phyloP scores from a whole-genome alignment of 371 early-diverging fungal species.

The Mucor circinelloides region DNA sequence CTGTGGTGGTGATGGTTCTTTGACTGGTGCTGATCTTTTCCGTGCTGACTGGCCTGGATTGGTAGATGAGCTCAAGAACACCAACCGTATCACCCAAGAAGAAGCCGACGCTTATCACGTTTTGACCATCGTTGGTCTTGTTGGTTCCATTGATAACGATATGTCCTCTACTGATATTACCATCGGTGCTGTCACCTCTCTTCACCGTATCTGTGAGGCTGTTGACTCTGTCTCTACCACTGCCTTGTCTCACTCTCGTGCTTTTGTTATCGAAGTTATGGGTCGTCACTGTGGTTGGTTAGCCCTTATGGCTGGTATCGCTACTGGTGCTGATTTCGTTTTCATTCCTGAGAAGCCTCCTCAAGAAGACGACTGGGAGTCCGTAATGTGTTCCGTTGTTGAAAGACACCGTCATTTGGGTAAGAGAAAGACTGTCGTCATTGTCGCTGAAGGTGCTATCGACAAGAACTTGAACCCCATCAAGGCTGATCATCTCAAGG shows the following conservation, averaged over 20 bases:
- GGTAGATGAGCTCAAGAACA: constrained; percentile 73
- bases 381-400: constrained; percentile 77
- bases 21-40: constrained; percentile 96
- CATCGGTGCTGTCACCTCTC: constrained; percentile 95
- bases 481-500: constrained; percentile 82
- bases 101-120: constrained; percentile 62
- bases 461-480: constrained; percentile 92
- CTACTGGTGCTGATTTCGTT: constrained; percentile 93
- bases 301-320: constrained; percentile 91
- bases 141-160: constrained; percentile 97
- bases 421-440: constrained; percentile 91
- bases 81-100: constrained; percentile 57
- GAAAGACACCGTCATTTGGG: constrained; percentile 80
- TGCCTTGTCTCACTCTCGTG: constrained; percentile 95
- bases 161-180: constrained; percentile 97
- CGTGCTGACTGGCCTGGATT: constrained; percentile 92
- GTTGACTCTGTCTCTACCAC: constrained; percentile 96
- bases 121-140: constrained; percentile 95
- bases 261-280: constrained; percentile 99
- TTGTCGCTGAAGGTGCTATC: constrained; percentile 98
- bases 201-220: constrained; percentile 97
- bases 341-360: constrained; percentile 98
- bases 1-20: constrained; percentile 98
- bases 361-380: constrained; percentile 84
- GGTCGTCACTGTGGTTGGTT: constrained; percentile 99